Conservation (phyloP, 805 yeast genomes). For the Wickerhamomyces ciferrii region DNA sequence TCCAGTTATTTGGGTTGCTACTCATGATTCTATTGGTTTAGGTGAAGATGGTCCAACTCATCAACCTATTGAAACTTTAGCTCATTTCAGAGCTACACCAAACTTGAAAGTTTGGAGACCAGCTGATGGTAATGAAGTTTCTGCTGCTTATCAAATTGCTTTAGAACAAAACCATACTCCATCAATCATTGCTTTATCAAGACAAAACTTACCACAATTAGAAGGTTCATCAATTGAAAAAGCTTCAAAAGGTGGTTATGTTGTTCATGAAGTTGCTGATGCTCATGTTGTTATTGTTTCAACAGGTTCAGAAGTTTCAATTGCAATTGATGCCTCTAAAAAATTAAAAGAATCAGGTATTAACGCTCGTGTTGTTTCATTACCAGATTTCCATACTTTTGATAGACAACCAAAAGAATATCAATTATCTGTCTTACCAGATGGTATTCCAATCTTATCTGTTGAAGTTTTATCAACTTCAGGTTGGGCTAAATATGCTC, state of each 20-base stretch:
- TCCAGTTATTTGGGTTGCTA: constrained; percentile 83
- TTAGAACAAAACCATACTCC: constrained; percentile 61
- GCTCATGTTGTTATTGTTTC: constrained; percentile 77
- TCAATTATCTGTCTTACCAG: constrained; percentile 84
- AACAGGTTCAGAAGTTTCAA: constrained; percentile 88
- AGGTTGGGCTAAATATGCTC: constrained; percentile 95
- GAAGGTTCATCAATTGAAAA: constrained; percentile 89
- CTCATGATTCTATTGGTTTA: constrained; percentile 85
- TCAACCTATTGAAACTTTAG: constrained; percentile 86
- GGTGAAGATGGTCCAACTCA: constrained; percentile 96
- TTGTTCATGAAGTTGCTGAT: constrained; percentile 50
- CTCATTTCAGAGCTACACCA: constrained; percentile 82
- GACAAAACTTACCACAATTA: constrained; percentile 90
- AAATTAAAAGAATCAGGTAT: constrained; percentile 57
- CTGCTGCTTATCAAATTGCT: constrained; percentile 75
- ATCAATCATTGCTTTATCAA: constrained; percentile 68
- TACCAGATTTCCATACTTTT: constrained; percentile 91
- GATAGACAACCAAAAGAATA: constrained; percentile 80
- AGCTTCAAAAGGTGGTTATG: constrained; percentile 94
- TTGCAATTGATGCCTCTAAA: constrained; percentile 81
- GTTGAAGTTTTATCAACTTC: constrained; percentile 88
- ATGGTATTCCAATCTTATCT: constrained; percentile 87
- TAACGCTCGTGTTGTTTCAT: constrained; percentile 78
- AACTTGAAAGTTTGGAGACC: constrained; percentile 88
- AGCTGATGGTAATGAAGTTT: constrained; percentile 85